A percentile compares a stretch with the other conserved stretches of the same genome.
Conservation (phyloP, 2,329 filamentous ascomycete species). For the Colletotrichum sp. region DNA sequence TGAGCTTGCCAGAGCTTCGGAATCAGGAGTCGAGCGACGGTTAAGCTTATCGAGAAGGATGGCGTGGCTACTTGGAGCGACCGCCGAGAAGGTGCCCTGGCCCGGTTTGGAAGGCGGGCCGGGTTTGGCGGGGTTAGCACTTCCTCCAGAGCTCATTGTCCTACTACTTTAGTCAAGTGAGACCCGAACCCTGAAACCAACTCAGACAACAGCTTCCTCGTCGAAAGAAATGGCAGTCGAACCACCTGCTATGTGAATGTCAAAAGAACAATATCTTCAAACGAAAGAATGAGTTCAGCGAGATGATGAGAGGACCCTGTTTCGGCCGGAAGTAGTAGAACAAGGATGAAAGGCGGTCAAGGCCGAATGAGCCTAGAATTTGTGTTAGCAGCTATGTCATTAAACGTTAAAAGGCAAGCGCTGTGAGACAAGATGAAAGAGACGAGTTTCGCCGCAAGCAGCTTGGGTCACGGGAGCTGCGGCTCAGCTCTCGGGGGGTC, state of each 20-base stretch:
- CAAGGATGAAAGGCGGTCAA: constrained; percentile 29
- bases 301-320: neutral
- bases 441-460: constrained; percentile 18
- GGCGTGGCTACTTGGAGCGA: constrained; percentile 64
- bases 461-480: constrained; percentile 17
- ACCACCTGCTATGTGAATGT: neutral
- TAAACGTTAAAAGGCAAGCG: constrained; percentile 20
- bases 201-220: neutral
- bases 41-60: constrained; percentile 78
- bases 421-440: constrained; percentile 20
- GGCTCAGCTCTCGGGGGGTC: constrained; percentile 6
- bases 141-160: constrained; percentile 53
- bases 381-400: constrained; percentile 16
- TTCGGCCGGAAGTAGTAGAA: neutral
- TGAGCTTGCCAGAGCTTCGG: constrained; percentile 90
- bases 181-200: neutral
- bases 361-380: constrained; percentile 17
- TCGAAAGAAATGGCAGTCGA: neutral
- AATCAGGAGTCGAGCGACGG: constrained; percentile 87
- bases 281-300: neutral
- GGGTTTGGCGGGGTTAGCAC: constrained; percentile 48
- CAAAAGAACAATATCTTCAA: neutral
- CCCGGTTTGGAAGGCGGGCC: constrained; percentile 57
- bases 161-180: neutral
- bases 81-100: constrained; percentile 47